A percentile compares a stretch with the other conserved stretches of the same genome.
These are phyloP conservation scores for Phytopythium vexans DNA, from an alignment of 352 stramenopile genomes.

Conservation along the genomic window DNA sequence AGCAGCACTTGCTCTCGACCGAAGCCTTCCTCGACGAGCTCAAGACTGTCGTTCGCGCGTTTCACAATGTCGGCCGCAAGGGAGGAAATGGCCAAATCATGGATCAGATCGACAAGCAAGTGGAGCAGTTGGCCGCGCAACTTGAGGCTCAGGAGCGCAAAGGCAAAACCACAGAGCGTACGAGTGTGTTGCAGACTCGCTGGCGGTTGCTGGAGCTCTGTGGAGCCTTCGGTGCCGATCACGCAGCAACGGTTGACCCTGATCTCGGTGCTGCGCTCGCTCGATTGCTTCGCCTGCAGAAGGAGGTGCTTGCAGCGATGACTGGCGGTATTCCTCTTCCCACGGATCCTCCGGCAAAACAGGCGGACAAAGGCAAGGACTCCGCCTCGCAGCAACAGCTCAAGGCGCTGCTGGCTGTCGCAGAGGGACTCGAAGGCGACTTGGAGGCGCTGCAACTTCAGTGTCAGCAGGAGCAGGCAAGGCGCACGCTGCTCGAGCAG, in stretches of 20 bases:
- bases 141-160: slow-evolving; percentile 35
- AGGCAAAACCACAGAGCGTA: slow-evolving; percentile 6
- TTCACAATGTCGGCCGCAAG: slow-evolving; percentile 22
- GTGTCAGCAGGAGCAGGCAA: slow-evolving; percentile 44
- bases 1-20: slow-evolving; percentile 16
- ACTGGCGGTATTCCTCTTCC: too few relatives aligned
- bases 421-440: slow-evolving; percentile 58
- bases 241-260: slow-evolving; percentile 22
- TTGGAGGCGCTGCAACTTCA: slow-evolving; percentile 39
- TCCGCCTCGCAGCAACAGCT: slow-evolving; percentile 34
- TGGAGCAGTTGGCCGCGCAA: slow-evolving; percentile 41
- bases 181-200: slow-evolving; percentile 33
- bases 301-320: slow-evolving; percentile 41
- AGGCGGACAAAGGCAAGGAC: slow-evolving; percentile 9
- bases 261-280: slow-evolving; percentile 34
- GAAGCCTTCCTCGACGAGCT: slow-evolving; percentile 48
- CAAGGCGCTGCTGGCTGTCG: slow-evolving; percentile 61
- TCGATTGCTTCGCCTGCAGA: slow-evolving; percentile 39
- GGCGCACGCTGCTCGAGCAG: slow-evolving; percentile 40
- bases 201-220: slow-evolving; percentile 59
- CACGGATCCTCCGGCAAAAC: slow-evolving; percentile 7
- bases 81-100: slow-evolving; percentile 16
- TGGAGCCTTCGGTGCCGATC: slow-evolving; percentile 41
- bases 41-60: slow-evolving; percentile 44
- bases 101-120: slow-evolving; percentile 53